Base-by-base conservation (phyloP, 1,284 basidiomycete genomes). In the Austroboletus novae-zelandiae region DNA sequence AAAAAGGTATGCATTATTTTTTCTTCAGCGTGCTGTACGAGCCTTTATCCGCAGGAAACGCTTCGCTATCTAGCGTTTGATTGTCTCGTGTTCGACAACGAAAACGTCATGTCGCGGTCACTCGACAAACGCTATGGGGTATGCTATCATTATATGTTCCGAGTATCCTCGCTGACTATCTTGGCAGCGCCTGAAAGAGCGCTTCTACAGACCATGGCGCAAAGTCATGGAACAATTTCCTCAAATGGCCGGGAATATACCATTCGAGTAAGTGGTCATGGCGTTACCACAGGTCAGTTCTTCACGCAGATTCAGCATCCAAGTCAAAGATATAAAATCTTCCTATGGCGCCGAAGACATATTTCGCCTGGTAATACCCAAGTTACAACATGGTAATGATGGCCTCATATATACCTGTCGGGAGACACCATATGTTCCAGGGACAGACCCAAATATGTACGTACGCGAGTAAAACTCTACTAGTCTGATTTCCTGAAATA, bases 401-500 rank as follows among this genome's bases (percentile, higher is more conserved):
- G 97, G 97, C 0, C 81, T 99, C 52, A 98, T 99, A 61, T 99
- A 98, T 66, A 99, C 97, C 0, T 91, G 91, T 62, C 89, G 90
- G 9, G 89, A 83, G 64, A 84, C 91, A 6, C 83, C 83, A 0
- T 99, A 99, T 61, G 76, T 81, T 4, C 77, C 89, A n/a, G 96
- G 92, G 0, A 99, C 97, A 10, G 96, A 99, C 66, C 71, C 73
- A 7, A 92, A 93, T 57, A 95, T 99, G 94, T 96, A 72, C 18
- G 43, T 59, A 92, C 97, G 91, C 93, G 71, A 14, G 20, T 48
- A 31, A 42, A n/a, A 48, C 48, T n/a, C 49, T 45, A 40, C 46
- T 41, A 14, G n/a, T 14, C 27, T 40, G 37, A 37, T 44, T 4
- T 5, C 30, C 45, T 27, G 35, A 48, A 44, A 40, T 17, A 45